Conservation (phyloP, 2,329 filamentous ascomycete species). For the Pleoardoris graminearum region DNA sequence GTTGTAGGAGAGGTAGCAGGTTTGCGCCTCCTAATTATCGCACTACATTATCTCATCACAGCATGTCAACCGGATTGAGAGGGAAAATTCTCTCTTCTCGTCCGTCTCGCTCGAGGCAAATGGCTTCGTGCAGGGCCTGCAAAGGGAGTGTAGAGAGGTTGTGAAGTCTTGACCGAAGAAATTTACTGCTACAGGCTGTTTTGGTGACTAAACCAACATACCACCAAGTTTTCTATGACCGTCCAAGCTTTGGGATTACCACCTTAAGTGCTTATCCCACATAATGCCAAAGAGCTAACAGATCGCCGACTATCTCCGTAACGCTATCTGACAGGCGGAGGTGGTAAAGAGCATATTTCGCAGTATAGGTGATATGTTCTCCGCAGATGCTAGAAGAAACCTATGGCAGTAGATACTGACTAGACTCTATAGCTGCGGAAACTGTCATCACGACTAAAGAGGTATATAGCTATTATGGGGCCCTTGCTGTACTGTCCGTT, state of each 20-base stretch:
- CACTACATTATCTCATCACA: neutral
- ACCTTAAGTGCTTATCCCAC: neutral
- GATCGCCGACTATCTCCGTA: neutral
- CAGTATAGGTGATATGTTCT: neutral
- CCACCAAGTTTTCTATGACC: neutral
- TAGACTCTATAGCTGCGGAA: neutral
- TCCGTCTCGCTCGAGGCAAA: no score
- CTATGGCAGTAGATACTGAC: neutral
- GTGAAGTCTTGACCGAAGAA: no score
- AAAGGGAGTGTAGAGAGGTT: no score
- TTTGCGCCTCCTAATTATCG: neutral
- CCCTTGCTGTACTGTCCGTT: neutral
- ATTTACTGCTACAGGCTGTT: neutral
- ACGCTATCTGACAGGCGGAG: constrained; percentile 3
- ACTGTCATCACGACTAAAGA: neutral
- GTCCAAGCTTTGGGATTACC: constrained; percentile 1
- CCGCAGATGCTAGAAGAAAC: neutral
- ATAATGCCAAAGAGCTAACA: neutral
- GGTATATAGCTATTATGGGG: neutral
- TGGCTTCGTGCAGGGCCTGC: no score
- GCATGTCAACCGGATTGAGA: neutral
- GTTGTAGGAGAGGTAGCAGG: neutral
- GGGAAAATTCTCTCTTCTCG: neutral
- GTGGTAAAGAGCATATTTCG: neutral
- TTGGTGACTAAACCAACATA: no score